A percentile compares a stretch with the other conserved stretches of the same genome.
phyloP scores from a whole-genome alignment of 495 filamentous ascomycete genomes.

The Pseudoneurospora amorphoporcata region DNA sequence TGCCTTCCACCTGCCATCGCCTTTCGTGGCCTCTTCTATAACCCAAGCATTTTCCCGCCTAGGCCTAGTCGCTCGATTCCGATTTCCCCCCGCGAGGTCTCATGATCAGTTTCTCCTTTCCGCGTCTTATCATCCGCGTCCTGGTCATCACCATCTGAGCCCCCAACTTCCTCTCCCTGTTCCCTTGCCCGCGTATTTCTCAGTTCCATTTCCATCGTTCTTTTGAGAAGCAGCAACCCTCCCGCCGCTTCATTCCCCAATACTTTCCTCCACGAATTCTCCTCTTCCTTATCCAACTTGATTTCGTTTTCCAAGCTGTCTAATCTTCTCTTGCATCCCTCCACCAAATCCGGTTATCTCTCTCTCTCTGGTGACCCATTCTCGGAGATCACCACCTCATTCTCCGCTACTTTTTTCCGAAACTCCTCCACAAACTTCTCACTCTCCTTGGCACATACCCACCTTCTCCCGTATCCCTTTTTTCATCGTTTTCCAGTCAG shows the following conservation, averaged over 20 bases:
- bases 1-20: background rate
- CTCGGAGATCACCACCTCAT: background rate
- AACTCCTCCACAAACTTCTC: background rate
- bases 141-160: background rate
- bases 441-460: background rate
- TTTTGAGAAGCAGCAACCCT: background rate
- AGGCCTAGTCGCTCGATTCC: background rate
- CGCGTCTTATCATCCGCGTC: background rate
- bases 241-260: background rate
- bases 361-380: background rate
- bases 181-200: background rate
- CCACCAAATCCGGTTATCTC: background rate
- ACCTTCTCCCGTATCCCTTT: background rate
- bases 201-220: background rate
- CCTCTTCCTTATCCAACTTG: background rate
- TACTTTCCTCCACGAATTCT: background rate
- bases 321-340: background rate
- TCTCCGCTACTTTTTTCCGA: background rate
- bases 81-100: background rate
- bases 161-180: background rate
- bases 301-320: background rate
- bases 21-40: background rate
- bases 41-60: background rate
- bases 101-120: background rate
- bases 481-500: background rate